Conservation (phyloP, 306 rosid species). For the Malus sylvestris region DNA sequence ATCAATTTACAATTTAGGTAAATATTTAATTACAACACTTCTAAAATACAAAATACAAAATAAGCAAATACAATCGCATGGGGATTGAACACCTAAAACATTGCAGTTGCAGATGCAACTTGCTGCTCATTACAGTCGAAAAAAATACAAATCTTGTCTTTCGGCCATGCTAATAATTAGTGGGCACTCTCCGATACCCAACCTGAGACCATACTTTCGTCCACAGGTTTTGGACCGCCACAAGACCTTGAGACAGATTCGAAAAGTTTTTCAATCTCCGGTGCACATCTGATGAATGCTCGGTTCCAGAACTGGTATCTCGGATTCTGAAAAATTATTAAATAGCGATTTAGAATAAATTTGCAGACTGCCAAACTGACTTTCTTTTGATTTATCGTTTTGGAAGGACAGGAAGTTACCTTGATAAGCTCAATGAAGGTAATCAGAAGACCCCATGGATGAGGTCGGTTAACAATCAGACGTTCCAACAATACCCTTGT, state of each 20-base stretch:
- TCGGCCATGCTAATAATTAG: conserved; percentile 8
- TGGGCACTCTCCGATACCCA: conserved; percentile 67
- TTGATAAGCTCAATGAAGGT: conserved; percentile 95
- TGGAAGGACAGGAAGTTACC: conserved; percentile 26
- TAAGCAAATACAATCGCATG: not conserved
- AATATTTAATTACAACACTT: not conserved
- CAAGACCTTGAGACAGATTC: conserved; percentile 98
- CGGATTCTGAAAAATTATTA: conserved; percentile 54
- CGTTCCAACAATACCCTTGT: conserved; percentile 95
- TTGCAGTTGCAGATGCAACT: not conserved
- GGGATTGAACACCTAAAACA: too few species aligned
- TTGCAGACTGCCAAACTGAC: not conserved
- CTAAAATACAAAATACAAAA: not conserved
- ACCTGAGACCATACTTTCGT: conserved; percentile 77
- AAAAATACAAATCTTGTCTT: not conserved
- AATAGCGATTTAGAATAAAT: too few species aligned
- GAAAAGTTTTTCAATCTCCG: conserved; percentile 88
- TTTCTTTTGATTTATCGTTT: not conserved
- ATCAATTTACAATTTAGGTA: not conserved
- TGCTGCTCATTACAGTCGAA: not conserved
- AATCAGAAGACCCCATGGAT: conserved; percentile 98
- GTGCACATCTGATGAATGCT: conserved; percentile 89
- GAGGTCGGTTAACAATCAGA: conserved; percentile 89
- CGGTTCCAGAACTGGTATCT: conserved; percentile 93
- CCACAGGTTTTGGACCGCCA: conserved; percentile 91